Percentiles rank a stretch among this genome's conserved stretches.
phyloP scores from a whole-genome alignment of 495 filamentous ascomycete species.

The Sordaria brevicollis region DNA sequence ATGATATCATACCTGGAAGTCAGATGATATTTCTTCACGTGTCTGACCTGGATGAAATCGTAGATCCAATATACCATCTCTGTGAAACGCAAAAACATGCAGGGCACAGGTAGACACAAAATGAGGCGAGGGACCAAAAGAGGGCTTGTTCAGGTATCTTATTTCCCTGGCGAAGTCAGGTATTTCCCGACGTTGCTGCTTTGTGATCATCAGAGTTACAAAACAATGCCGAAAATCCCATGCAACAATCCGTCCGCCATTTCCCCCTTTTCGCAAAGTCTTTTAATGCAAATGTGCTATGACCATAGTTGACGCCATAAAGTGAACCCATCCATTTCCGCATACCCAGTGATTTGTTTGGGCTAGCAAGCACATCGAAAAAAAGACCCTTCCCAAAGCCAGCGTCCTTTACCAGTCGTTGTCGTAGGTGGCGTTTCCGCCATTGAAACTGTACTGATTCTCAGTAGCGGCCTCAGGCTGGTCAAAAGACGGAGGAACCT shows the following conservation, averaged over 20 bases:
- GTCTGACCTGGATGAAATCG: background rate
- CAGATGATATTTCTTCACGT: background rate
- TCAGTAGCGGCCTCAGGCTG: background rate
- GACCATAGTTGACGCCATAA: slow-evolving; percentile 25
- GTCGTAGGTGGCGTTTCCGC: too few species aligned
- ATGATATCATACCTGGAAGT: background rate
- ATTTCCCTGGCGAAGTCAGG: slow-evolving; percentile 16
- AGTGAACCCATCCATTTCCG: slow-evolving; percentile 21
- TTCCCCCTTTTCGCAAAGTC: slow-evolving; percentile 22
- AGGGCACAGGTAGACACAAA: background rate
- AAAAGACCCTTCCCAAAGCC: slow-evolving; percentile 4
- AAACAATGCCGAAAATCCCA: slow-evolving; percentile 7
- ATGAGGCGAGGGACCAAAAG: background rate
- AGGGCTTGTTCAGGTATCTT: background rate
- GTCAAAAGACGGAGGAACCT: background rate
- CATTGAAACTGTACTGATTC: background rate
- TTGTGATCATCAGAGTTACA: slow-evolving; percentile 14
- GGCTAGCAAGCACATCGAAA: slow-evolving; percentile 14
- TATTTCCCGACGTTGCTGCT: slow-evolving; percentile 17
- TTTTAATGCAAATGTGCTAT: slow-evolving; percentile 24
- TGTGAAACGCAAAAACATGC: background rate
- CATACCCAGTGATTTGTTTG: slow-evolving; percentile 10
- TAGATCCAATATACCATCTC: background rate
- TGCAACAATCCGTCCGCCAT: slow-evolving; percentile 16
- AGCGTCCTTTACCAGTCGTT: slow-evolving; percentile 6